Base-by-base conservation (phyloP, 106 monocot genomes). In the Narthecium ossifragum region DNA sequence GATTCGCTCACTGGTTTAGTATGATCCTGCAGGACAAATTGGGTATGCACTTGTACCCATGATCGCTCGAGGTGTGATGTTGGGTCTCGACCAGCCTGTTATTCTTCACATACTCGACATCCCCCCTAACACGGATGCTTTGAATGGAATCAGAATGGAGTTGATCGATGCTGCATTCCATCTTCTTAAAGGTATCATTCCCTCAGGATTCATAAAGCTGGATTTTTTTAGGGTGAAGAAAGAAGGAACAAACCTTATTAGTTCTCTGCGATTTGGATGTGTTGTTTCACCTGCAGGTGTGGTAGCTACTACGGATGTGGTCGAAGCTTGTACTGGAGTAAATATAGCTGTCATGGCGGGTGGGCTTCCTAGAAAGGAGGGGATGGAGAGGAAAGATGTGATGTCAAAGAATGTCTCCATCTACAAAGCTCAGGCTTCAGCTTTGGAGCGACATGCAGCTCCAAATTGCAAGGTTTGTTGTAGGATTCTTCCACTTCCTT, bases 401-500 rank as follows among this genome's bases (percentile, higher is more conserved):
- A 76, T 88, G 66, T 70, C 79, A 34, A 80, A 80, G 57, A 88
- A 88, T 77, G 88, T 77, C 15, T 65, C 79, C 28, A 88, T 83
- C 34, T 88, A 83, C 73, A 83, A 75, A 56, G 62, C 73, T 48
- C 88, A 88, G 39, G 83, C 88, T 47, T 70, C 83, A 28, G 88
- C 88, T 26, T 63, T 83, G 59, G 83, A 88, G 37, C 45, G 80
- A 53, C 65, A 80, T 70, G 88, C 76, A 39, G 79, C 88, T 60
- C 51, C 60, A 60, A 74, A 83, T 62, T 88, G 88, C 67, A 88
- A 88, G 79, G 88, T 88, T n/a, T n/a, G n/a, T n/a, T n/a, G n/a
- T n/a, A n/a, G n/a, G n/a, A n/a, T n/a, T n/a, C n/a, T n/a, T n/a
- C n/a, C n/a, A n/a, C n/a, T n/a, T n/a, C n/a, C n/a, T n/a, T n/a